Evolutionary conservation across 2,329 filamentous ascomycete species (phyloP).

Genomic region (Endoconidiophora laricicola): DNA sequence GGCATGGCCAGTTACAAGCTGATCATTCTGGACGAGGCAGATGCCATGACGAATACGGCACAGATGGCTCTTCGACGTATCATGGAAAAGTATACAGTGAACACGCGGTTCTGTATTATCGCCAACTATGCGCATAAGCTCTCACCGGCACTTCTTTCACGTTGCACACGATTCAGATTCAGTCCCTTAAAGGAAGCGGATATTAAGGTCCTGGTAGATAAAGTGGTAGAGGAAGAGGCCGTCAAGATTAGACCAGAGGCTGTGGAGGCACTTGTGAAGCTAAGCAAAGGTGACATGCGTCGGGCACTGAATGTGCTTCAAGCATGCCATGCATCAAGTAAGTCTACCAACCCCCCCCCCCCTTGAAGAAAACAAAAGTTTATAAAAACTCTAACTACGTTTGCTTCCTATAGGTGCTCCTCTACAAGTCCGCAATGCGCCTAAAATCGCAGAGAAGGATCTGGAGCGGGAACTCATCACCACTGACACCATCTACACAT

Average conservation of each 20-base stretch:
- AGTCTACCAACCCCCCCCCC: conserved; percentile 17
- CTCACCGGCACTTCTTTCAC: conserved; percentile 75
- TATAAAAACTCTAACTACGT: not conserved
- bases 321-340: conserved; percentile 87
- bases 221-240: conserved; percentile 72
- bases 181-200: conserved; percentile 81
- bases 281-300: conserved; percentile 94
- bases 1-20: conserved; percentile 62
- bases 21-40: conserved; percentile 96
- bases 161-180: conserved; percentile 90
- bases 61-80: conserved; percentile 95
- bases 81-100: conserved; percentile 98
- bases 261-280: conserved; percentile 61
- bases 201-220: conserved; percentile 71
- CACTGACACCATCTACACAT: conserved; percentile 90
- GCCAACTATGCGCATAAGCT: conserved; percentile 99
- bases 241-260: conserved; percentile 73
- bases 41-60: conserved; percentile 97
- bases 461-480: conserved; percentile 65
- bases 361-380: not conserved
- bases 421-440: conserved; percentile 40
- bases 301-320: conserved; percentile 88
- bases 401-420: conserved; percentile 40
- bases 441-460: conserved; percentile 43
- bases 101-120: conserved; percentile 95